phyloP scores from a whole-genome alignment of 1,139 yeast species.

The Lodderomyces theae region DNA sequence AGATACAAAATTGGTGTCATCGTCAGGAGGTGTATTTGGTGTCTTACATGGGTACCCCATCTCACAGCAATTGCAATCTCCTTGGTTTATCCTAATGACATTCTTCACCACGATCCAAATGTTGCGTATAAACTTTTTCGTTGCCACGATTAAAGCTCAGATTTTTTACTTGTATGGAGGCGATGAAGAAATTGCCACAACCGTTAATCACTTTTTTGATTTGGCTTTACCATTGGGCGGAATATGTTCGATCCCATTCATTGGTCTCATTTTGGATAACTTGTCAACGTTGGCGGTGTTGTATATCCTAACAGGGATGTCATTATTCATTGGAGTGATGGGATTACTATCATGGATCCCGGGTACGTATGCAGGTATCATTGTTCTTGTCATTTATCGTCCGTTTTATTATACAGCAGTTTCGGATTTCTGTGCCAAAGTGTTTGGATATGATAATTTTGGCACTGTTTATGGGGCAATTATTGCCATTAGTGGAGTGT shows the following conservation, averaged over 20 bases:
- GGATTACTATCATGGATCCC: conserved; percentile 59
- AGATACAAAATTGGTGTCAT: conserved; percentile 51
- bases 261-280: conserved; percentile 79
- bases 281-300: conserved; percentile 61
- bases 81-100: conserved; percentile 79
- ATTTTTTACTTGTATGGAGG: conserved; percentile 62
- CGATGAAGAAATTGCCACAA: conserved; percentile 50
- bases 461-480: conserved; percentile 90
- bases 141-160: conserved; percentile 82
- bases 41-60: conserved; percentile 67
- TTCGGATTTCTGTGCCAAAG: conserved; percentile 87
- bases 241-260: conserved; percentile 75
- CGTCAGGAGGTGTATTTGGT: conserved; percentile 82
- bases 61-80: conserved; percentile 62
- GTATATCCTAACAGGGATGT: conserved; percentile 48
- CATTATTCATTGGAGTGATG: conserved; percentile 61
- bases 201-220: conserved; percentile 74
- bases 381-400: conserved; percentile 74
- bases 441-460: conserved; percentile 88
- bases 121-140: conserved; percentile 87
- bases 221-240: conserved; percentile 88
- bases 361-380: conserved; percentile 59
- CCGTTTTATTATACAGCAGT: conserved; percentile 92
- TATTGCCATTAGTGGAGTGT: conserved; percentile 75
- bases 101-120: conserved; percentile 79